These are phyloP conservation scores for Craspedostauros australis DNA, from an alignment of 108 stramenopile genomes.

Conservation along the genomic window DNA sequence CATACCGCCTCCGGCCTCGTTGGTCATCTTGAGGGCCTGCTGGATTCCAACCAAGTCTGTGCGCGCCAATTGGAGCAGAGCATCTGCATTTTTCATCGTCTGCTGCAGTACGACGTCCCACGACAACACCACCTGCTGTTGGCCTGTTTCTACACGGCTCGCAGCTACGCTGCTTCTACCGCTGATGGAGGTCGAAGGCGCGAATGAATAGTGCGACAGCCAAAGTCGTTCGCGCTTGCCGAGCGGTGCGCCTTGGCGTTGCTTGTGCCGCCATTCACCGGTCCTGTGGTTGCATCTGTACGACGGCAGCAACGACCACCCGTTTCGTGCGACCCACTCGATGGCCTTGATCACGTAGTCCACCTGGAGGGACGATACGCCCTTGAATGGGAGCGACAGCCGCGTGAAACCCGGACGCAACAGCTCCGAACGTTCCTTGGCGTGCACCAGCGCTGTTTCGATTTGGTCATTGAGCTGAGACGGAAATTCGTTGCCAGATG, in stretches of 20 bases:
- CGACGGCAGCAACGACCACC: constrained; percentile 82
- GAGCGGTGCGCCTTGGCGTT: constrained; percentile 71
- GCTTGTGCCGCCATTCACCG: constrained; percentile 80
- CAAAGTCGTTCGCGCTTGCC: constrained; percentile 63
- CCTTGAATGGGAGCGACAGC: constrained; percentile 79
- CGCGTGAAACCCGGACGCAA: constrained; percentile 91
- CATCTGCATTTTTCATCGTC: constrained; percentile 58
- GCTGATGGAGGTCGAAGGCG: not conserved
- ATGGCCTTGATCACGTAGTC: constrained; percentile 89
- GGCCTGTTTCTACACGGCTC: too few species aligned
- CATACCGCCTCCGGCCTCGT: constrained; percentile 19
- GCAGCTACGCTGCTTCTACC: too few species aligned
- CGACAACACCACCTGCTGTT: not conserved
- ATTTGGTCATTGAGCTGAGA: constrained; percentile 54
- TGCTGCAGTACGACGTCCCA: constrained; percentile 17
- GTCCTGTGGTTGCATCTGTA: constrained; percentile 88
- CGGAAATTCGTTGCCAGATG: constrained; percentile 19
- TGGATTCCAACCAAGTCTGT: constrained; percentile 55
- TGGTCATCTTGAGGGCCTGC: constrained; percentile 72
- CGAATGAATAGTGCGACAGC: constrained; percentile 61
- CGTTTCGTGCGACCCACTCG: constrained; percentile 85
- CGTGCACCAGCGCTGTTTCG: constrained; percentile 76
- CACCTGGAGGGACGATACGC: constrained; percentile 61
- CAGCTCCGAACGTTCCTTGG: constrained; percentile 74
- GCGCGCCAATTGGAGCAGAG: constrained; percentile 40